phyloP scores from a whole-genome alignment of 306 rosid genomes.

The Hippophae gyantsensis region DNA sequence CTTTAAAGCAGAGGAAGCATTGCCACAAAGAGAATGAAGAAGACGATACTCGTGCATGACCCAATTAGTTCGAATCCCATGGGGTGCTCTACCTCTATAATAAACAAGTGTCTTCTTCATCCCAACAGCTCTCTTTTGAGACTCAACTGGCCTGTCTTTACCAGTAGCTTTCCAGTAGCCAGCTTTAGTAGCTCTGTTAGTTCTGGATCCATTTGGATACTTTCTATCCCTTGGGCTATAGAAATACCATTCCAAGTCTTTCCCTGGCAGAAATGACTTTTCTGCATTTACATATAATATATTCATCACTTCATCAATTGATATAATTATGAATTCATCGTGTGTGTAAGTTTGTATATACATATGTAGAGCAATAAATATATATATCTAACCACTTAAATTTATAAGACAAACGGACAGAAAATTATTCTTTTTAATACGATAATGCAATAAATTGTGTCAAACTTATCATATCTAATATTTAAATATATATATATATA shows the following conservation, averaged over 20 bases:
- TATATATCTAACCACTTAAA: too few species aligned
- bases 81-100: conserved; percentile 89
- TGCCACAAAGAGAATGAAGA: conserved; percentile 26
- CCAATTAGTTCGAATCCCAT: conserved; percentile 88
- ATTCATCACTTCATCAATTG: too few species aligned
- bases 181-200: conserved; percentile 75
- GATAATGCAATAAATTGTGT: too few species aligned
- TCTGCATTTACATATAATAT: conserved; percentile 24
- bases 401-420: too few species aligned
- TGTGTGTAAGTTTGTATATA: too few species aligned
- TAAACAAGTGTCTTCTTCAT: conserved; percentile 94
- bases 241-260: conserved; percentile 96
- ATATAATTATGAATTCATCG: too few species aligned
- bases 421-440: too few species aligned
- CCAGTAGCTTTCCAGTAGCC: conserved; percentile 99
- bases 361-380: background rate
- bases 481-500: too few species aligned
- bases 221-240: conserved; percentile 85
- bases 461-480: too few species aligned
- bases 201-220: conserved; percentile 96
- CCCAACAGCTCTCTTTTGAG: conserved; percentile 54
- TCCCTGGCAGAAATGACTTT: conserved; percentile 76
- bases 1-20: conserved; percentile 56
- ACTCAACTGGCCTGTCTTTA: conserved; percentile 67
- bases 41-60: conserved; percentile 96